A percentile compares a stretch with the other conserved stretches of the same genome.
phyloP scores from a whole-genome alignment of 345 rosid species.

The Geranium brycei region DNA sequence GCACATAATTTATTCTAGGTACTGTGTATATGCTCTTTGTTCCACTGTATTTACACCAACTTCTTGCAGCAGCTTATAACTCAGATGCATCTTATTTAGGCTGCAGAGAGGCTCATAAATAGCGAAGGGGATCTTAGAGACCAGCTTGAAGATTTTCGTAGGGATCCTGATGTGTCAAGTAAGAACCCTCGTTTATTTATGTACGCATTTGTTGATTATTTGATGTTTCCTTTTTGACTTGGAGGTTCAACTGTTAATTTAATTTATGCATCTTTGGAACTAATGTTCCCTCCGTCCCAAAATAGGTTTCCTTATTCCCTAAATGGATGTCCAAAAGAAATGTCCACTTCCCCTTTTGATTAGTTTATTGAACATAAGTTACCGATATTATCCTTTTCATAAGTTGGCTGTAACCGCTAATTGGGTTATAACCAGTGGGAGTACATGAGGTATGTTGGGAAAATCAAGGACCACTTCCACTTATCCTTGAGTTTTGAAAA shows the following conservation, averaged over 20 bases:
- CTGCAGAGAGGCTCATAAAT: constrained; percentile 69
- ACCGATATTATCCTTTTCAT: constrained; percentile 14
- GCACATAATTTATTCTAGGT: too few species aligned
- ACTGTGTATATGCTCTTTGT: too few species aligned
- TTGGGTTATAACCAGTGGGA: constrained; percentile 8
- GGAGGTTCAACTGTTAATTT: neutral
- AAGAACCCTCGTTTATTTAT: constrained; percentile 15
- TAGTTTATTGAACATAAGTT: too few species aligned
- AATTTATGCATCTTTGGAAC: neutral
- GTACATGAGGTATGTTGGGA: too few species aligned
- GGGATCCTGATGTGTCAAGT: constrained; percentile 51
- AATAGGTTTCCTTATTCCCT: too few species aligned
- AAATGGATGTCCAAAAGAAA: too few species aligned
- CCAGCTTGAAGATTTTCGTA: constrained; percentile 47
- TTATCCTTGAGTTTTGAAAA: too few species aligned
- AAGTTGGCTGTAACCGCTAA: too few species aligned
- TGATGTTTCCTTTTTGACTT: neutral
- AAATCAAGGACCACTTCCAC: too few species aligned
- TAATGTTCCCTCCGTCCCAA: too few species aligned
- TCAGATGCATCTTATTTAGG: constrained; percentile 24
- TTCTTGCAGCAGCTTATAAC: neutral
- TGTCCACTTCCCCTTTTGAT: constrained; percentile 1
- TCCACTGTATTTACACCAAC: too few species aligned
- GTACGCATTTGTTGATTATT: neutral
- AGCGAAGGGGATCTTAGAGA: constrained; percentile 46